Percentiles rank a stretch among this genome's conserved stretches.
Conservation (phyloP, 352 stramenopile genomes). For the Pythium rishiriense region DNA sequence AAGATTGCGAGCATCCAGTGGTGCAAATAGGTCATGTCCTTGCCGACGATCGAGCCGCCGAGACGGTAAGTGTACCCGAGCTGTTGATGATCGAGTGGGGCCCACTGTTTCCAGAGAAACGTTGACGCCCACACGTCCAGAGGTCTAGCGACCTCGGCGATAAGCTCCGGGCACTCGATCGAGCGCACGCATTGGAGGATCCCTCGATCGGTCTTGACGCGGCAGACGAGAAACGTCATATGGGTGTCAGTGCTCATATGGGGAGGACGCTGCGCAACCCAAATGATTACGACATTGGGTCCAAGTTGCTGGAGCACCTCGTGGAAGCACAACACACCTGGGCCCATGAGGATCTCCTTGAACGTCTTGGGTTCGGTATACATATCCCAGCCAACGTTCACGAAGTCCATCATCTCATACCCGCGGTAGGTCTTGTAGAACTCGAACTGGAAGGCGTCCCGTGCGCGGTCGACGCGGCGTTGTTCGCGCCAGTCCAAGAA, state of each 20-base stretch:
- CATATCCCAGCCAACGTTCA: constrained; percentile 7
- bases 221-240: not conserved
- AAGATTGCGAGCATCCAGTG: no score
- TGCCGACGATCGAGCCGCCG: no score
- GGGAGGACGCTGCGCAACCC: not conserved
- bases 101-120: not conserved
- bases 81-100: not conserved
- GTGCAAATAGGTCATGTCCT: no score
- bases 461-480: not conserved
- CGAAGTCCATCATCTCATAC: not conserved
- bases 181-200: not conserved
- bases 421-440: constrained; percentile 14
- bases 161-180: not conserved
- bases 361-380: not conserved
- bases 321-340: not conserved
- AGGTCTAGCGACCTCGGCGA: not conserved
- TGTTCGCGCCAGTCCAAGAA: constrained; percentile 16
- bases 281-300: not conserved
- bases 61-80: no score
- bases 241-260: not conserved
- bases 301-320: not conserved
- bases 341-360: not conserved
- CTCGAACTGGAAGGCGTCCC: not conserved
- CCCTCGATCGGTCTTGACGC: not conserved
- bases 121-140: not conserved